These are phyloP conservation scores for Entomortierella lignicola DNA, from an alignment of 192 early-diverging fungal species.

Conservation along the genomic window DNA sequence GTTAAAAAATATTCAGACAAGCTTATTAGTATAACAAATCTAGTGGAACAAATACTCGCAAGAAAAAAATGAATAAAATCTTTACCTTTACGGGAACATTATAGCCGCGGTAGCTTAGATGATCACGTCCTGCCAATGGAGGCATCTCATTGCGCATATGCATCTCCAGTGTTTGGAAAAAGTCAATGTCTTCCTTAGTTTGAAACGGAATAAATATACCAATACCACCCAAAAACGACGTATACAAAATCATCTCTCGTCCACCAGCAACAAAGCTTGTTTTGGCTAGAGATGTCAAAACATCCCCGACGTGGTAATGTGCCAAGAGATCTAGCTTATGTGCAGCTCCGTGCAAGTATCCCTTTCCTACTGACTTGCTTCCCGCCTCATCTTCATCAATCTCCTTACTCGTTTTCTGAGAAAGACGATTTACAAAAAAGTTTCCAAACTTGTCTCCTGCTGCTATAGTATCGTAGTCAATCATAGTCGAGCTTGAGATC, in stretches of 20 bases:
- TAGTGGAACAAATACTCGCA: not conserved
- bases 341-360: slow-evolving; percentile 84
- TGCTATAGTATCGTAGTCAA: slow-evolving; percentile 94
- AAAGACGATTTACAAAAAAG: slow-evolving; percentile 81
- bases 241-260: slow-evolving; percentile 90
- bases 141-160: slow-evolving; percentile 81
- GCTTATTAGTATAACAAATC: not conserved
- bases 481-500: slow-evolving; percentile 80
- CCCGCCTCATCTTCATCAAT: slow-evolving; percentile 92
- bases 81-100: slow-evolving; percentile 80
- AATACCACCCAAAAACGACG: slow-evolving; percentile 86
- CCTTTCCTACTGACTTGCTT: slow-evolving; percentile 83
- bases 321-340: slow-evolving; percentile 82
- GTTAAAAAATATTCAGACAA: not conserved
- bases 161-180: slow-evolving; percentile 93
- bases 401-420: slow-evolving; percentile 70
- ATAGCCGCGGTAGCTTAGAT: slow-evolving; percentile 83
- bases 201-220: slow-evolving; percentile 89
- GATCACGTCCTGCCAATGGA: slow-evolving; percentile 88
- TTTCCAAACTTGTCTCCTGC: slow-evolving; percentile 99
- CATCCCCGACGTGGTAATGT: slow-evolving; percentile 91
- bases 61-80: not conserved
- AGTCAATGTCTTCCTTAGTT: slow-evolving; percentile 91
- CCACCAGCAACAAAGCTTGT: slow-evolving; percentile 85
- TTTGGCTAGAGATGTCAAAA: slow-evolving; percentile 82